Base-by-base conservation (phyloP, 1,284 basidiomycete species). In the Hypsizygus ulmarius region DNA sequence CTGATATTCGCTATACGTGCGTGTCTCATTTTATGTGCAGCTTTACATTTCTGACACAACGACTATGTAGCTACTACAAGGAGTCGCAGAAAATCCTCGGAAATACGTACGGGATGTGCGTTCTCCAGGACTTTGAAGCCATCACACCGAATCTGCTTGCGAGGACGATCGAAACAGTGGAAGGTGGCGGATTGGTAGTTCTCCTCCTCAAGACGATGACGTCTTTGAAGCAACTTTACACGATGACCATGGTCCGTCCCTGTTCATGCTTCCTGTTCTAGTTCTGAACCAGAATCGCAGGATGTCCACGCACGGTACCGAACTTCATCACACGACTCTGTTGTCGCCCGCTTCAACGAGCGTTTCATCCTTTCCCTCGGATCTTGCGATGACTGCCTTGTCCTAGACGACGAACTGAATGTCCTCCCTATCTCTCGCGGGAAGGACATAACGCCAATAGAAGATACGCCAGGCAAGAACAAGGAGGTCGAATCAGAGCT, bases 81-180 rank as follows among this genome's bases (percentile, higher is more conserved):
- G 94, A 97, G 62, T 93, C 93, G 0, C 84, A 95, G 50, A 96
- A 96, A 69, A 93, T 97, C 54, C 84, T 99, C 27, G 97, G 97
- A 61, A 92, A 97, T 65, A 99, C 97, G 0, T 98, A 90, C 68
- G 96, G 96, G 38, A 99, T 99, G 94, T 87, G 93, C 54, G 83
- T 99, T 6, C 73, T 99, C 48, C 97, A 99, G 71, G 97, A 99
- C 64, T 99, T 99, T 60, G 97, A 99, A 65, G 96, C 97, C 2
- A 84, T 99, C 56, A 99, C 97, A 1, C 97, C 97, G 25, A 99
- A 99, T 71, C 72, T 98, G 49, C 84, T 99, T 25, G 97, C 97
- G 4, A 78, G 96, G 43, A 99, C 97, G 15, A 95, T 99, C 50
- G 97, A 99, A 74, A 99, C 97, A 0, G 96, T 99, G 1, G 92